Evolutionary conservation across 495 filamentous ascomycete species (phyloP).

Genomic region (Darksidea phi): DNA sequence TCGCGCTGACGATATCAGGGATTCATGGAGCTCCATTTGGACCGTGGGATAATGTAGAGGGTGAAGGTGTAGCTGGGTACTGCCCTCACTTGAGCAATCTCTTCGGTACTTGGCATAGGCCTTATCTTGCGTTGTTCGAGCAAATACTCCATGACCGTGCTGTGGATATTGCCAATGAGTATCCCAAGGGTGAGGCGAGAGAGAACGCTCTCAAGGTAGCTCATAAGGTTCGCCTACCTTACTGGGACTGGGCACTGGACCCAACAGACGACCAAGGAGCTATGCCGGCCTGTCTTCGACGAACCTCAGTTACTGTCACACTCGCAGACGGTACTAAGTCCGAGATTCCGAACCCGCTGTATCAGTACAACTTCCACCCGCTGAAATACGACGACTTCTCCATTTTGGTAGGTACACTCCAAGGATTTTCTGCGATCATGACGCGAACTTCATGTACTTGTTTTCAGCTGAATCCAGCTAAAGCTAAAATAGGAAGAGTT

Average conservation of each 20-base stretch:
- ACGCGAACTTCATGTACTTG: not conserved
- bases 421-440: not conserved
- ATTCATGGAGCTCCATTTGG: slow-evolving; percentile 26
- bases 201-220: slow-evolving; percentile 2
- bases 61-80: slow-evolving; percentile 7
- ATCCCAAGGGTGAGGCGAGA: slow-evolving; percentile 5
- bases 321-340: slow-evolving; percentile 14
- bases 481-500: not conserved
- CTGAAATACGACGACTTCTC: slow-evolving; percentile 11
- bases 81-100: slow-evolving; percentile 26
- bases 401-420: slow-evolving; percentile 3
- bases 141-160: slow-evolving; percentile 19
- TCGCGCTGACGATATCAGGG: not conserved
- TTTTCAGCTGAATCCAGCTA: not conserved
- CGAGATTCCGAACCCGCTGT: slow-evolving; percentile 28
- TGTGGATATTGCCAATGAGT: slow-evolving; percentile 20
- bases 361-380: slow-evolving; percentile 22
- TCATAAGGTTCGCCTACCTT: slow-evolving; percentile 22
- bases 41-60: slow-evolving; percentile 18
- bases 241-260: slow-evolving; percentile 31
- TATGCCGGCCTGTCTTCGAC: slow-evolving; percentile 22
- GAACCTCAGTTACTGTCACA: slow-evolving; percentile 3
- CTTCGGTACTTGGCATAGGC: slow-evolving; percentile 25
- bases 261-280: slow-evolving; percentile 1
- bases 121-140: slow-evolving; percentile 25